Base-by-base conservation (phyloP, 2,329 filamentous ascomycete species). In the Tolypocladium capitatum region DNA sequence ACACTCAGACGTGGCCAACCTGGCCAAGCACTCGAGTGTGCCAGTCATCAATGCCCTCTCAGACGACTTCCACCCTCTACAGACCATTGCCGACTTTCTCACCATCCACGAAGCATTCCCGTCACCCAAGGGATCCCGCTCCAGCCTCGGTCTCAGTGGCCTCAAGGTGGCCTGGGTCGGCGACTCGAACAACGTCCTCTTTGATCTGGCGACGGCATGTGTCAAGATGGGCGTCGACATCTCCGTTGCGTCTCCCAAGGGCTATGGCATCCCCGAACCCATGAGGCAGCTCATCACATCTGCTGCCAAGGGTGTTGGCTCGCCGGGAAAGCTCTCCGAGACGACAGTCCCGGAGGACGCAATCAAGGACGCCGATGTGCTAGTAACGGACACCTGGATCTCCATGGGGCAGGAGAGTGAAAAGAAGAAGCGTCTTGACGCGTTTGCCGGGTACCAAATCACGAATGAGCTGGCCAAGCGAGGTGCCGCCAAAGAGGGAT, bases 351-450 rank as follows among this genome's bases (percentile, higher is more conserved):
- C 91, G 0, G 86, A 92, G 62, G 86, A 94, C 59, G 92, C 77
- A 5, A 81, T 96, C 61, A 86, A 86, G 69, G 72, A 83, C 53
- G 91, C 92, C 3, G 84, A 98, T 63, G 77, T 97, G 46, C 72
- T 98, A 49, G 89, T 97, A 21, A 98, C 92, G 1, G 92, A 98
- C 61, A 98, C 92, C 1, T 98, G 92, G 92, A 79, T 98, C 31
- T 94, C 88, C 1, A 98, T 98, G 92, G 92, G 92, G 43, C 91
- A 97, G 67, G 92, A 98, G 66, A 80, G 79, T 48, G 92, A 98
- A 67, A 74, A 81, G 35, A 74, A 81, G 55, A 84, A 84, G 72
- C 75, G 87, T 45, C 64, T 96, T 51, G 78, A 83, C 60, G 88
- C 81, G 2, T 98, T 98, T 63, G 76, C 77, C 30, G 90, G 91